Conservation (phyloP, 108 stramenopile genomes). For the Aurantiochytrium sp. region DNA sequence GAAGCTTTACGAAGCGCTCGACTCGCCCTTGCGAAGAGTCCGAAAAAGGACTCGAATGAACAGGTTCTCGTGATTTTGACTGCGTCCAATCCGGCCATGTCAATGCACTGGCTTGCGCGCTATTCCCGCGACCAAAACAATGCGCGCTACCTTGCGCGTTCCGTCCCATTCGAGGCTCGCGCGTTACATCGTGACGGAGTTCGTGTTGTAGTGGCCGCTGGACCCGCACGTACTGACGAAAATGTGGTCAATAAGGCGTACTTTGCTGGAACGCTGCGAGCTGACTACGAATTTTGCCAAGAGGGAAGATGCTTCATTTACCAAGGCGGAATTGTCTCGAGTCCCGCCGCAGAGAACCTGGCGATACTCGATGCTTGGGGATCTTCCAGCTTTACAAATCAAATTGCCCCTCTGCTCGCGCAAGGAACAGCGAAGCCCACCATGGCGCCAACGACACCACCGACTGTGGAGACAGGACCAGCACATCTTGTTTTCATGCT, state of each 20-base stretch:
- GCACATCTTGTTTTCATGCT: background rate
- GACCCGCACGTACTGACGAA: background rate
- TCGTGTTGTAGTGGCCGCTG: background rate
- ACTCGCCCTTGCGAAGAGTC: background rate
- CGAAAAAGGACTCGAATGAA: background rate
- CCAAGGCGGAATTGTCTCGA: background rate
- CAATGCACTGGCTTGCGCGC: background rate
- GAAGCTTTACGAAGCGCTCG: background rate
- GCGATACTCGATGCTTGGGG: background rate
- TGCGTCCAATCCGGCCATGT: background rate
- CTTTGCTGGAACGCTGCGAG: background rate
- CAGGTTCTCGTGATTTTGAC: background rate
- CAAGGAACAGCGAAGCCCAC: background rate
- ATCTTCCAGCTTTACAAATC: background rate
- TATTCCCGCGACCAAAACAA: background rate
- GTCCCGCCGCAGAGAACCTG: background rate
- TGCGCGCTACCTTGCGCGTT: background rate
- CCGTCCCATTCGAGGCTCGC: background rate
- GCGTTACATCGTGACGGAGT: background rate
- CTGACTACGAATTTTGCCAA: background rate
- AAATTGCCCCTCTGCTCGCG: background rate
- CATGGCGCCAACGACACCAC: background rate
- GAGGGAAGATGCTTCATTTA: background rate
- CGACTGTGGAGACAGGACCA: background rate
- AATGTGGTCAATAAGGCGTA: background rate